Evolutionary conservation across 441 rosid genomes (phyloP), one percentile per base, ranked within the genome.

Genomic region (Syzygium malaccense): DNA sequence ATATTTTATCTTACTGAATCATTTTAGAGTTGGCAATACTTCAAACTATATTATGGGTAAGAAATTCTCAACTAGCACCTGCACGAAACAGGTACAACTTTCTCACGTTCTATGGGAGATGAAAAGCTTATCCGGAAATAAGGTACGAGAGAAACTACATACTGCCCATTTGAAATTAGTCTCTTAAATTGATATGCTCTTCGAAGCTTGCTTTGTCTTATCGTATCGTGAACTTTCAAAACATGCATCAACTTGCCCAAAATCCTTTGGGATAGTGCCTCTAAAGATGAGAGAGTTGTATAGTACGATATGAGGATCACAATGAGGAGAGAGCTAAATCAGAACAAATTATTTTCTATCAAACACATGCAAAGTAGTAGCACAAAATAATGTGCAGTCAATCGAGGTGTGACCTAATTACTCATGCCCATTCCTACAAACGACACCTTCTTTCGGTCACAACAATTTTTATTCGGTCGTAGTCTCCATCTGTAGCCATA

Each of bases 21-120:
- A 71, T 71, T 71, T 71, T 37, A 8, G 17, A 20, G 51, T 37
- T 37, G 26, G 26, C 48, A 33, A 41, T 75, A 41, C 18, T 75
- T 41, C 18, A 5, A 13, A 41, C 4, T 23, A 12, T 23, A 75
- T 8, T 12, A 41, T 23, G n/a, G 28, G 48, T 3, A 75, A 23
- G 51, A 75, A 23, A 75, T 75, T 12, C 80, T 75, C 83, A 6
- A 23, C 51, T 41, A 23, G 53, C 9, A 75, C n/a, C 8, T 41
- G n/a, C 10, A 26, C n/a, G 7, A 41, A 37, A 41, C 14, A 75
- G 41, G 13, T 37, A 23, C 45, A 75, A 23, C n/a, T 41, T 23
- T 75, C 17, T 41, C 18, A 0, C 0, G 1, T 37, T 23, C 10
- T 12, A 3, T 6, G 41, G 23, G 1, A 75, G 0, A 41, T 41